phyloP scores from a whole-genome alignment of 371 early-diverging fungal genomes.

The Mucor indicus region DNA sequence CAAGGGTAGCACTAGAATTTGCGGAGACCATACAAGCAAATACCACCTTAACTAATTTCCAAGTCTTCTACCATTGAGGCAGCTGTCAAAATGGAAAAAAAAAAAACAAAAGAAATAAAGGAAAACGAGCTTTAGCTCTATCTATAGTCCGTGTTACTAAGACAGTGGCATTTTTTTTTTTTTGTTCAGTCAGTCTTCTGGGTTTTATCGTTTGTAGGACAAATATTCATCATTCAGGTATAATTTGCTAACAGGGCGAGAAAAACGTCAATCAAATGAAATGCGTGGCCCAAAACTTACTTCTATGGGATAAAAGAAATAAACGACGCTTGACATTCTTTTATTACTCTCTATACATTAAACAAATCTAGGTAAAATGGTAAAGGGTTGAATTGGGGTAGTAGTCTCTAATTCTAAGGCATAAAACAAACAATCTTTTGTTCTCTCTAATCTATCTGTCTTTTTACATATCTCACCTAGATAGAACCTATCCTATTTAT shows the following conservation, averaged over 20 bases:
- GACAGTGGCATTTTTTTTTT: too few species aligned
- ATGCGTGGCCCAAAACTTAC: too few species aligned
- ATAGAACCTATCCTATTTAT: slow-evolving; percentile 34
- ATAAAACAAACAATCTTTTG: slow-evolving; percentile 67
- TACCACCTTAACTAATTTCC: too few species aligned
- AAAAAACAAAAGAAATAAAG: too few species aligned
- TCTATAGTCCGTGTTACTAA: too few species aligned
- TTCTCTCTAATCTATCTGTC: slow-evolving; percentile 52
- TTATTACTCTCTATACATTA: background rate
- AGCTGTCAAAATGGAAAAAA: too few species aligned
- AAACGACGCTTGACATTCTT: background rate
- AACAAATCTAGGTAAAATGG: slow-evolving; percentile 41
- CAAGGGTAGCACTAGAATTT: too few species aligned
- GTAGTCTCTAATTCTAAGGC: slow-evolving; percentile 70
- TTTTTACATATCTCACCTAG: slow-evolving; percentile 53
- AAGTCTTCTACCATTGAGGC: too few species aligned
- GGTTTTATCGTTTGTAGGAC: background rate
- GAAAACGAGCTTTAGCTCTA: too few species aligned
- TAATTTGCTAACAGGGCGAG: background rate
- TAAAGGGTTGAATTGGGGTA: slow-evolving; percentile 62
- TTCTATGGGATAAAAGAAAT: background rate
- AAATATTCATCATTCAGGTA: background rate
- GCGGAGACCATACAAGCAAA: too few species aligned
- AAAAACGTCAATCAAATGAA: too few species aligned
- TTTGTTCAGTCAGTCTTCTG: too few species aligned